Evolutionary conservation across 192 early-diverging fungal genomes (phyloP).

Genomic region (Mortierella hygrophila): DNA sequence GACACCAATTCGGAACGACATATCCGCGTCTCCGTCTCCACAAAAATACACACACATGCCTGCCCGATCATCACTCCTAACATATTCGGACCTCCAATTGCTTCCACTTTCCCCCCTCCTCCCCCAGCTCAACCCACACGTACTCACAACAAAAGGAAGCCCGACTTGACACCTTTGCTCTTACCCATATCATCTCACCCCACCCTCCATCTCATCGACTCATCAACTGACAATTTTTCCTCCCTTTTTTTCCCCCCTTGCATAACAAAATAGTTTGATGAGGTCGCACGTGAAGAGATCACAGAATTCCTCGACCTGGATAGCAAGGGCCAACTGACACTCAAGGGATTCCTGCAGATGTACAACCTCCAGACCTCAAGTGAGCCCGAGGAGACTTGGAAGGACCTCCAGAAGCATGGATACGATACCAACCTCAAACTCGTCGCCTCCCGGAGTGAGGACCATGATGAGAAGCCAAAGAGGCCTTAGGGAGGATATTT

Average conservation of each 20-base stretch:
- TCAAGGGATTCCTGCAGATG: slow-evolving; percentile 85
- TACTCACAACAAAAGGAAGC: background rate
- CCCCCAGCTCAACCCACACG: background rate
- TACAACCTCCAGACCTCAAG: slow-evolving; percentile 78
- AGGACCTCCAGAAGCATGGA: slow-evolving; percentile 77
- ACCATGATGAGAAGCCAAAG: slow-evolving; percentile 31
- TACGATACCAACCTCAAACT: slow-evolving; percentile 65
- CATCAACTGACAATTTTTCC: background rate
- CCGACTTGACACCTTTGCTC: background rate
- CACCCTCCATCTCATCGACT: background rate
- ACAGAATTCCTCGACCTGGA: slow-evolving; percentile 74
- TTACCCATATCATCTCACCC: background rate
- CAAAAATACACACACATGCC: background rate
- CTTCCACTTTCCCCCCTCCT: background rate
- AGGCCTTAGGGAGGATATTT: background rate
- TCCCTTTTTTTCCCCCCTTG: slow-evolving; percentile 24
- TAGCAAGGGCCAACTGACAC: slow-evolving; percentile 71
- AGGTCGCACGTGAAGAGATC: slow-evolving; percentile 69
- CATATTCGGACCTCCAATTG: background rate
- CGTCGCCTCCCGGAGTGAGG: slow-evolving; percentile 58
- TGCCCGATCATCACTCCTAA: background rate
- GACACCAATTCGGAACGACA: background rate
- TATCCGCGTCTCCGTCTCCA: background rate
- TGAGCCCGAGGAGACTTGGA: slow-evolving; percentile 81
- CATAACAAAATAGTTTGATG: slow-evolving; percentile 42